Percentiles rank a stretch among this genome's conserved stretches.
Evolutionary conservation across 1,284 basidiomycete species (phyloP).

Genomic region (Ceratobasidium sp.): DNA sequence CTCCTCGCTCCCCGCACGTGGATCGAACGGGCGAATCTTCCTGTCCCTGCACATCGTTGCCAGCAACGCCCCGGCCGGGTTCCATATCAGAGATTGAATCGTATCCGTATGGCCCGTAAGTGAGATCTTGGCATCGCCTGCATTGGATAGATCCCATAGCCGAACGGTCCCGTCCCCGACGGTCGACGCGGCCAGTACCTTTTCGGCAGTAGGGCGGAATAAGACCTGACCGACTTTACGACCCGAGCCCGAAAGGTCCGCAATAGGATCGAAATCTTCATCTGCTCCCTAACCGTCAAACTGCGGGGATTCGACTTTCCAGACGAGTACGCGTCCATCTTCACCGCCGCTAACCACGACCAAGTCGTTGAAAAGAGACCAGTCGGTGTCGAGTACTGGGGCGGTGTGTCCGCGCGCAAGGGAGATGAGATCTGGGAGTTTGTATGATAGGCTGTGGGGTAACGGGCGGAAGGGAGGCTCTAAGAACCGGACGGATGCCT

Average conservation of each 20-base stretch:
- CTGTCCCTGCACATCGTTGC: conserved; percentile 89
- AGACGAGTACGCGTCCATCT: conserved; percentile 92
- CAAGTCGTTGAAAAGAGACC: conserved; percentile 93
- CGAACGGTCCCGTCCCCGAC: conserved; percentile 91
- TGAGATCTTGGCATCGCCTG: conserved; percentile 69
- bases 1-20: conserved; percentile 79
- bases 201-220: conserved; percentile 92
- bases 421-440: conserved; percentile 92
- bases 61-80: conserved; percentile 79
- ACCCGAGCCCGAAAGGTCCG: conserved; percentile 75
- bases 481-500: conserved; percentile 93
- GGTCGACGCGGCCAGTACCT: conserved; percentile 82
- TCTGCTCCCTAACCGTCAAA: conserved; percentile 92
- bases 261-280: conserved; percentile 85
- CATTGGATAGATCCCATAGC: conserved; percentile 86
- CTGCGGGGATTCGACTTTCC: conserved; percentile 76
- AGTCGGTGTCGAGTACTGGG: conserved; percentile 94
- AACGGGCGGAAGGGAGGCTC: conserved; percentile 75
- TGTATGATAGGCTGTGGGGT: conserved; percentile 68
- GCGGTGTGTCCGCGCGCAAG: conserved; percentile 84
- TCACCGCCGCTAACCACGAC: conserved; percentile 92
- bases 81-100: conserved; percentile 89
- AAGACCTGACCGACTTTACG: conserved; percentile 94
- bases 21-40: conserved; percentile 92
- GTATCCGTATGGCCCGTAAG: conserved; percentile 86